Evolutionary conservation across 2,329 filamentous ascomycete genomes (phyloP), one percentile per base, ranked within the genome.

Genomic region (Penicillium sp.): DNA sequence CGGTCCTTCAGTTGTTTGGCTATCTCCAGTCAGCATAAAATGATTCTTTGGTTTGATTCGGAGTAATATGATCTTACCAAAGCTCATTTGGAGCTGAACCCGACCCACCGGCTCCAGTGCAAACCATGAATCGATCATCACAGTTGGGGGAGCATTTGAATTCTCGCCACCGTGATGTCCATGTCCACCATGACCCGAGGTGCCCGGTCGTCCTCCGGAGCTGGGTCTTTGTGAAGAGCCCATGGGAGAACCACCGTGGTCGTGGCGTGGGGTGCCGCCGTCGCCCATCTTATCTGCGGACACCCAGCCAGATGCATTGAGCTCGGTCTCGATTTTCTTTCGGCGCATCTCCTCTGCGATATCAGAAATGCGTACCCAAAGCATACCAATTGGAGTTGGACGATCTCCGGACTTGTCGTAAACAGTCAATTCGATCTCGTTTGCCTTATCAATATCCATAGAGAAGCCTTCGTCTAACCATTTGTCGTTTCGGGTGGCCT

Each of bases 291-390:
- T 90, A 72, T 97, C 94, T 48, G 94, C 94, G 60, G 94, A 96
- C 49, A 97, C 93, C 94, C 94, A 99, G 49, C 93, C 94, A 41
- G 90, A 91, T 67, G 87, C 89, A 72, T 92, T 96, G 70, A 97
- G 90, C 70, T 99, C 94, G 13, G 91, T 89, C 76, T 99, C 94
- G 58, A 99, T 95, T 78, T 89, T 95, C 81, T 97, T 97, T 58
- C 92, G 86, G 70, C 94, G 88, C 82, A 99, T 93, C 74, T 99
- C 94, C 71, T 99, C 94, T 1, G 91, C 91, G 61, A 99, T 96
- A 72, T 99, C 94, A 14, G 94, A 96, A 68, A 99, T 93, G 56
- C 94, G 84, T 55, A 99, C 87, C 94, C 94, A 99, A 13, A 97
- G 82, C 81, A 99, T 86, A 53, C 88, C 94, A 67, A 99, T 96